Conservation (phyloP, 495 filamentous ascomycete genomes). For the Penicillium ucsense region DNA sequence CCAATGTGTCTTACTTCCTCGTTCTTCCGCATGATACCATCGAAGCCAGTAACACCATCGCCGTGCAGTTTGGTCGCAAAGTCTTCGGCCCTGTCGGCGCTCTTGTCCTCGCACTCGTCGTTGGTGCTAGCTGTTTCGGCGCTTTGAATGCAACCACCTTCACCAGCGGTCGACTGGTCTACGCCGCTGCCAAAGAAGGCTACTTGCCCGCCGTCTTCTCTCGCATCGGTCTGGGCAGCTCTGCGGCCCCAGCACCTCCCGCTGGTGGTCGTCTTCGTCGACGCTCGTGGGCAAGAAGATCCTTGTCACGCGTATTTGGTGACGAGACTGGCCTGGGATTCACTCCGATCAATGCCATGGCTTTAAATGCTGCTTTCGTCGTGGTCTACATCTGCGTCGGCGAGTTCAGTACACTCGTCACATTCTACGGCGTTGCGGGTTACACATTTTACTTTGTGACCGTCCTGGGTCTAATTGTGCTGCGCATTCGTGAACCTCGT, state of each 20-base stretch:
- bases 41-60: slow-evolving; percentile 81
- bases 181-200: slow-evolving; percentile 90
- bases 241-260: slow-evolving; percentile 17
- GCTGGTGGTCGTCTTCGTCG: slow-evolving; percentile 39
- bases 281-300: slow-evolving; percentile 48
- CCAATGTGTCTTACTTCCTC: slow-evolving; percentile 88
- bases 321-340: slow-evolving; percentile 52
- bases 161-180: slow-evolving; percentile 83
- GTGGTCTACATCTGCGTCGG: slow-evolving; percentile 70
- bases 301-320: slow-evolving; percentile 48
- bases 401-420: slow-evolving; percentile 84
- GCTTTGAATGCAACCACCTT: slow-evolving; percentile 93
- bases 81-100: slow-evolving; percentile 81
- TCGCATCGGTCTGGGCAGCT: slow-evolving; percentile 61
- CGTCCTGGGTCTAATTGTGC: slow-evolving; percentile 83
- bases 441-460: slow-evolving; percentile 97
- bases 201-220: slow-evolving; percentile 81
- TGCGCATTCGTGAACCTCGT: slow-evolving; percentile 78
- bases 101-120: slow-evolving; percentile 78
- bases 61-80: slow-evolving; percentile 83
- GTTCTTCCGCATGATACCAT: slow-evolving; percentile 77
- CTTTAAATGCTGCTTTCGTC: slow-evolving; percentile 66
- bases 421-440: slow-evolving; percentile 93
- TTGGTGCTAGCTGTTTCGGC: slow-evolving; percentile 81
- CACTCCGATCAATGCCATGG: slow-evolving; percentile 85